These are phyloP conservation scores for Lineolata rhizophorae DNA, from an alignment of 495 filamentous ascomycete species.

Conservation along the genomic window DNA sequence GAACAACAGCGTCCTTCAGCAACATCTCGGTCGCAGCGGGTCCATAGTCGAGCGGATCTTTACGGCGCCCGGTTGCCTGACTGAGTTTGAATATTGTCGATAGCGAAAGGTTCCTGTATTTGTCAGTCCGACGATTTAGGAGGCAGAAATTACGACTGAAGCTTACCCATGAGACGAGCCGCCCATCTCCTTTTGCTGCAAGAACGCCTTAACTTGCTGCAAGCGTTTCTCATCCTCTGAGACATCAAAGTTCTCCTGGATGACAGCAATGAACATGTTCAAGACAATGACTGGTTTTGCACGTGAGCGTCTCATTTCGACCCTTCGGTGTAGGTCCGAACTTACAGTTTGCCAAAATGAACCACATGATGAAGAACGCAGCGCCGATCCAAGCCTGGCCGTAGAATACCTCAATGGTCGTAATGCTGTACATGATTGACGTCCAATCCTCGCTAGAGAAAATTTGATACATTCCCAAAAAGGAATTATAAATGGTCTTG, in stretches of 20 bases:
- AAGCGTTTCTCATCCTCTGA: slow-evolving; percentile 95
- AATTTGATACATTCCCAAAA: slow-evolving; percentile 94
- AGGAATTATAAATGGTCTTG: slow-evolving; percentile 78
- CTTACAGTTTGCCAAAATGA: slow-evolving; percentile 63
- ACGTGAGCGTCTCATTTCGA: too few relatives aligned
- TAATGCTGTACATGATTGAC: slow-evolving; percentile 60
- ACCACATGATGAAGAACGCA: slow-evolving; percentile 84
- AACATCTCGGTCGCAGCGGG: slow-evolving; percentile 84
- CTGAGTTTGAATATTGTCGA: slow-evolving; percentile 75
- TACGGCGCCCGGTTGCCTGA: slow-evolving; percentile 33
- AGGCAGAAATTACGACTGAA: slow-evolving; percentile 1
- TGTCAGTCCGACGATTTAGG: slow-evolving; percentile 7
- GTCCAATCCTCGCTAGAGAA: slow-evolving; percentile 98
- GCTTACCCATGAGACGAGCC: slow-evolving; percentile 19
- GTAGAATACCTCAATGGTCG: slow-evolving; percentile 33
- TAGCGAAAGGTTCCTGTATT: slow-evolving; percentile 62
- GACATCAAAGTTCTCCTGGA: slow-evolving; percentile 99
- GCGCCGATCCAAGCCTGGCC: slow-evolving; percentile 85
- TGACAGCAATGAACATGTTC: slow-evolving; percentile 99
- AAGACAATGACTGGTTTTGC: slow-evolving; percentile 47
- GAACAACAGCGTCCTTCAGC: slow-evolving; percentile 81
- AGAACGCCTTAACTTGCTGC: slow-evolving; percentile 82
- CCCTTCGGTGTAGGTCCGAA: too few relatives aligned
- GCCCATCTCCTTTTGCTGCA: slow-evolving; percentile 76
- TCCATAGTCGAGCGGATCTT: slow-evolving; percentile 74